Percentiles rank a stretch among this genome's conserved stretches.
Evolutionary conservation across 495 filamentous ascomycete genomes (phyloP).

Genomic region (Xanthoparmelia taractica): DNA sequence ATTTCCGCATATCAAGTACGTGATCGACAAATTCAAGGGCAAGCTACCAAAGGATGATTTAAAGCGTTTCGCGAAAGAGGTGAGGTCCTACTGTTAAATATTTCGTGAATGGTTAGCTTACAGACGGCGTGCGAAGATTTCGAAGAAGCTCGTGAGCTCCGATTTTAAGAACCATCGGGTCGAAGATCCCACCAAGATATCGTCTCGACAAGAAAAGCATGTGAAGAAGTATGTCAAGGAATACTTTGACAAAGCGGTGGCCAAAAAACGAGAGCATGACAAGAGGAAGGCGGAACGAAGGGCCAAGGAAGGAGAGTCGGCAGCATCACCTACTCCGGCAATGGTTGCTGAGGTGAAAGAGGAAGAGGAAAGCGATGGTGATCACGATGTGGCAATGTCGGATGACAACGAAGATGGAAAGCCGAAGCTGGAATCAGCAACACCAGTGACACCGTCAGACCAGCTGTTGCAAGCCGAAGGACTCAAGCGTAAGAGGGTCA

Average conservation of each 20-base stretch:
- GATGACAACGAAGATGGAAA: conserved; percentile 45
- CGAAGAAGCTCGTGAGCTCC: conserved; percentile 78
- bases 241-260: conserved; percentile 76
- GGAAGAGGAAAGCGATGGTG: conserved; percentile 34
- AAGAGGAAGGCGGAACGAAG: conserved; percentile 52
- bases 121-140: conserved; percentile 37
- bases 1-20: conserved; percentile 71
- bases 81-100: conserved; percentile 30
- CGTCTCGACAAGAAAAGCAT: conserved; percentile 68
- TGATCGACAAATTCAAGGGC: conserved; percentile 75
- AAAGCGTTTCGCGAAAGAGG: conserved; percentile 80
- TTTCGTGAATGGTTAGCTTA: background rate
- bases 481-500: conserved; percentile 56
- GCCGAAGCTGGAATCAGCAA: conserved; percentile 27
- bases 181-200: conserved; percentile 70
- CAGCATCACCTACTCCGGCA: background rate
- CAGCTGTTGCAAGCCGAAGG: conserved; percentile 31
- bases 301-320: conserved; percentile 22
- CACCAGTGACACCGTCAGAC: conserved; percentile 29
- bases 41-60: conserved; percentile 81
- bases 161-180: conserved; percentile 85
- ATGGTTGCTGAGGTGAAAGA: conserved; percentile 19
- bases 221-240: conserved; percentile 74
- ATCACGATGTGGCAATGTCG: conserved; percentile 44
- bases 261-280: conserved; percentile 63